phyloP scores from a whole-genome alignment of 2,329 filamentous ascomycete genomes.

The Venturia aucupariae region DNA sequence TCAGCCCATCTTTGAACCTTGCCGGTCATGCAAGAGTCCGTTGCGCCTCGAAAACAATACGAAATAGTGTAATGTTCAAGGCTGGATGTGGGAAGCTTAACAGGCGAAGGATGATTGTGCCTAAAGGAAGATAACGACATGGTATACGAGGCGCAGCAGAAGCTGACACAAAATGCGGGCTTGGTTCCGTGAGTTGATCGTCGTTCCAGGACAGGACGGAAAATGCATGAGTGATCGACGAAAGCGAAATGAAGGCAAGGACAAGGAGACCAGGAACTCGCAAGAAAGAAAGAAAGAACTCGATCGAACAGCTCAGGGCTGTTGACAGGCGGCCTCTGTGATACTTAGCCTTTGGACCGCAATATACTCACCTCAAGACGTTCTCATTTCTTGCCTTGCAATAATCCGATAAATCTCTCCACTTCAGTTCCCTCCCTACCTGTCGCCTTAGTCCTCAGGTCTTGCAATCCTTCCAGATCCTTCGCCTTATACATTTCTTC shows the following conservation, averaged over 20 bases:
- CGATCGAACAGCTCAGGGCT: neutral
- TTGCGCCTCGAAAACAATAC: neutral
- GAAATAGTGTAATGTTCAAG: neutral
- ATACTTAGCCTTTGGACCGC: neutral
- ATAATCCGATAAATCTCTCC: conserved; percentile 55
- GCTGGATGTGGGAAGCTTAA: neutral
- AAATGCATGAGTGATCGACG: neutral
- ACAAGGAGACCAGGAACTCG: neutral
- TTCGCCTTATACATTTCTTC: conserved; percentile 82
- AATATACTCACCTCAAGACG: neutral
- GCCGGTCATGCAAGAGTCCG: neutral
- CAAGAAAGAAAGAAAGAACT: neutral
- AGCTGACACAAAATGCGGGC: neutral
- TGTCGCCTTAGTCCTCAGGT: conserved; percentile 64
- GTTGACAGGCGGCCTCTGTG: neutral
- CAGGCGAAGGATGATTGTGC: neutral
- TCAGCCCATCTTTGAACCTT: neutral
- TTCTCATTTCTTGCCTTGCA: conserved; percentile 12
- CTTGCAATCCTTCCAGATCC: conserved; percentile 65
- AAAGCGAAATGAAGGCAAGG: neutral
- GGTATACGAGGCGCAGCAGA: neutral
- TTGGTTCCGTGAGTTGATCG: neutral
- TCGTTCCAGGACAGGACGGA: neutral
- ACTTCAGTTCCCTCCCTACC: conserved; percentile 66
- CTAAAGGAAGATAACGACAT: neutral